These are phyloP conservation scores for Hippophae tibetana DNA, from an alignment of 306 rosid genomes.

Conservation along the genomic window DNA sequence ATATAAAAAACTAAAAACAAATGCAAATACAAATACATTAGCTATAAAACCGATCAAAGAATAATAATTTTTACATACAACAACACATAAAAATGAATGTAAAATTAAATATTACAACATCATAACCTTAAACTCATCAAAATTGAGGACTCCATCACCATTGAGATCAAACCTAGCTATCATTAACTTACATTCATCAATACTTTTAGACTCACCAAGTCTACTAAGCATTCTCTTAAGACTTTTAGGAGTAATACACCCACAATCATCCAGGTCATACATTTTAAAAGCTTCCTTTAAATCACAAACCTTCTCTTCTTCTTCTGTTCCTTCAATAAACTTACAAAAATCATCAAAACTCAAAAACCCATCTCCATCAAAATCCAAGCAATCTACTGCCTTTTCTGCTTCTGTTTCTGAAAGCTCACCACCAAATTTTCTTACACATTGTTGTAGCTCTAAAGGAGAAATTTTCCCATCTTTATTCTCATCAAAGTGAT, in stretches of 20 bases:
- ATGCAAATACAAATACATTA: too few relatives aligned
- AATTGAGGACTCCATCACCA: slow-evolving; percentile 70
- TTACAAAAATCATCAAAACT: slow-evolving; percentile 58
- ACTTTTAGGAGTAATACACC: slow-evolving; percentile 63
- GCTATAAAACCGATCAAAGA: background rate
- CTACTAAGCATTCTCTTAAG: slow-evolving; percentile 56
- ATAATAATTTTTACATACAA: background rate
- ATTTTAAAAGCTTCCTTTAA: slow-evolving; percentile 61
- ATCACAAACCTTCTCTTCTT: slow-evolving; percentile 58
- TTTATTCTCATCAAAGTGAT: slow-evolving; percentile 52
- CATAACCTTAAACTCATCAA: slow-evolving; percentile 77
- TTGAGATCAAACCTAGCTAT: slow-evolving; percentile 62
- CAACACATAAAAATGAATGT: background rate
- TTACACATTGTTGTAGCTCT: slow-evolving; percentile 51
- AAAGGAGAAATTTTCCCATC: slow-evolving; percentile 56
- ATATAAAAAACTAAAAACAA: too few relatives aligned
- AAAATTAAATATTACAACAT: slow-evolving; percentile 30
- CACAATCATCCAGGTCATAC: slow-evolving; percentile 72
- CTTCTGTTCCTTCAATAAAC: slow-evolving; percentile 58
- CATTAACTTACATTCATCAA: slow-evolving; percentile 54
- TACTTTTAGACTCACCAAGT: slow-evolving; percentile 55
- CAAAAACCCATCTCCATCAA: slow-evolving; percentile 52
- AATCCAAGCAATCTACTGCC: slow-evolving; percentile 34
- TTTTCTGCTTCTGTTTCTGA: slow-evolving; percentile 33
- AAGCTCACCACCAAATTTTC: slow-evolving; percentile 42